Conservation (phyloP, 139 green algal species). For the Diplosphaera chodatii region DNA sequence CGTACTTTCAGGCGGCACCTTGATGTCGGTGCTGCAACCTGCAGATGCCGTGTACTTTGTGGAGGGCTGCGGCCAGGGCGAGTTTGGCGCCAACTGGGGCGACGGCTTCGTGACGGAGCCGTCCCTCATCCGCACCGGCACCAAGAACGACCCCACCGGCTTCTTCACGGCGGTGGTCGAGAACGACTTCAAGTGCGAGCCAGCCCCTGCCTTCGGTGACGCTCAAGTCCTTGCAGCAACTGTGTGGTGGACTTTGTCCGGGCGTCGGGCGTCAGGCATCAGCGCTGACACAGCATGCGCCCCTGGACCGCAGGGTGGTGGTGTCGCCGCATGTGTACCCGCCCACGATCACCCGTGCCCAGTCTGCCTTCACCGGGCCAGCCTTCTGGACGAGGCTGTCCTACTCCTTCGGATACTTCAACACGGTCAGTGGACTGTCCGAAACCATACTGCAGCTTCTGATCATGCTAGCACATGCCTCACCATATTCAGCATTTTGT, state of each 20-base stretch:
- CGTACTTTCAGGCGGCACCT: too few species aligned
- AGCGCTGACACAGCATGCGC: too few species aligned
- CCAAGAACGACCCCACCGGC: constrained; percentile 25
- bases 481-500: too few species aligned
- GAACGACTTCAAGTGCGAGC: background rate
- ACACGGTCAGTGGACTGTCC: too few species aligned
- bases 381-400: constrained; percentile 3
- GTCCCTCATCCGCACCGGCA: background rate
- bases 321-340: background rate
- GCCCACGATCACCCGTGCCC: background rate
- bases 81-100: constrained; percentile 15
- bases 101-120: constrained; percentile 23
- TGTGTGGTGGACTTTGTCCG: too few species aligned
- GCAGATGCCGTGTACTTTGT: constrained; percentile 12
- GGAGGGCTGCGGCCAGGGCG: constrained; percentile 11
- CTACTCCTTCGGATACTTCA: constrained; percentile 21
- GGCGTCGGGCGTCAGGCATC: too few species aligned
- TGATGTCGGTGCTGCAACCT: too few species aligned
- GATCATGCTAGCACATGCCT: too few species aligned
- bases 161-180: constrained; percentile 25
- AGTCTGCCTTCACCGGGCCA: background rate
- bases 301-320: background rate
- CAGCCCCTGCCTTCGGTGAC: too few species aligned
- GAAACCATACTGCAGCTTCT: too few species aligned
- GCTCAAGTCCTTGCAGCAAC: too few species aligned